Evolutionary conservation across 345 rosid genomes (phyloP).

Genomic region (Pistacia atlantica): DNA sequence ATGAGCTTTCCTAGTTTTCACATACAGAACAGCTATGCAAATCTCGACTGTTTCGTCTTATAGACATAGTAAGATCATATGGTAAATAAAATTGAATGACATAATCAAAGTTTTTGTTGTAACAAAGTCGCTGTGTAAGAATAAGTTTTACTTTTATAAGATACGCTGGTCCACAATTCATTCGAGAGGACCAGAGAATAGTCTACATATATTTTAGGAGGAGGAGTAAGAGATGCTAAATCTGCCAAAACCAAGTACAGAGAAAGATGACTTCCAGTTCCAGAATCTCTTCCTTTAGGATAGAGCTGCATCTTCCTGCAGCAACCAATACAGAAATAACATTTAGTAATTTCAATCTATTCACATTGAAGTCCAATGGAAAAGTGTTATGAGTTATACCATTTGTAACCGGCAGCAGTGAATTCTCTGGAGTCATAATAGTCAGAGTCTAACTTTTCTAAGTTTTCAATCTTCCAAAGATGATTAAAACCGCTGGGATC

Average conservation of each 20-base stretch:
- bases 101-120: no score
- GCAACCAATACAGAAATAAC: not conserved
- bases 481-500: conserved; percentile 15
- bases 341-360: not conserved
- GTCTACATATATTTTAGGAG: conserved; percentile 33
- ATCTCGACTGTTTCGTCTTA: no score
- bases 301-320: conserved; percentile 45
- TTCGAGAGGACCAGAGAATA: no score
- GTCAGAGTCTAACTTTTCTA: conserved; percentile 23
- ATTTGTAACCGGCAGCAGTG: conserved; percentile 31
- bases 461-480: conserved; percentile 43
- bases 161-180: no score
- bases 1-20: no score
- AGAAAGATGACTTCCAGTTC: conserved; percentile 28
- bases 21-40: no score
- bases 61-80: no score
- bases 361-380: not conserved
- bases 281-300: conserved; percentile 36
- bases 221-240: conserved; percentile 17
- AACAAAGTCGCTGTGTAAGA: not conserved
- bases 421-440: conserved; percentile 30
- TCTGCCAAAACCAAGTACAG: conserved; percentile 35
- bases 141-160: conserved; percentile 33
- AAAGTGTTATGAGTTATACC: conserved; percentile 23
- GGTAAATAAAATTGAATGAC: no score